A percentile compares a stretch with the other conserved stretches of the same genome.
These are phyloP conservation scores for Cercospora berteroae DNA, from an alignment of 2,329 filamentous ascomycete species.

Conservation along the genomic window DNA sequence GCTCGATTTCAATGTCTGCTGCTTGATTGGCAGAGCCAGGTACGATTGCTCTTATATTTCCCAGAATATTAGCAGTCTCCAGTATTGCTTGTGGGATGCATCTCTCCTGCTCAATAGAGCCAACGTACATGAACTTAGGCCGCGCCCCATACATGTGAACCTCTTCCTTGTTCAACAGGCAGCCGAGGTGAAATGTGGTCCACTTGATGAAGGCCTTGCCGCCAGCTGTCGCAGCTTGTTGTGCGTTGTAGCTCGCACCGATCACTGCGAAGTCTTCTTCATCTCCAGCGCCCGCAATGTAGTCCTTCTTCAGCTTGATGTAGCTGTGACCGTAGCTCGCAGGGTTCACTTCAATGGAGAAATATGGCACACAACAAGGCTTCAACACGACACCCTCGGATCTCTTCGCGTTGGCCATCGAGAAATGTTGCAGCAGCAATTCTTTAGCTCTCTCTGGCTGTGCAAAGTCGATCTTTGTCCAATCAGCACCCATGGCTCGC, in stretches of 20 bases:
- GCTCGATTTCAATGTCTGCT: constrained; percentile 27
- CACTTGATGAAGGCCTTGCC: constrained; percentile 54
- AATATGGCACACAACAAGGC: constrained; percentile 71
- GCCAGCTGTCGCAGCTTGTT: constrained; percentile 57
- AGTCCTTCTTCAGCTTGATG: constrained; percentile 88
- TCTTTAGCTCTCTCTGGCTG: constrained; percentile 47
- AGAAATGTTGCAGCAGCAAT: constrained; percentile 63
- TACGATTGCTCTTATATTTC: constrained; percentile 39
- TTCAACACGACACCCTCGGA: constrained; percentile 83
- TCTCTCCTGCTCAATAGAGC: constrained; percentile 47
- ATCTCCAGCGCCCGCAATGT: constrained; percentile 67
- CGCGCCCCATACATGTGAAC: constrained; percentile 52
- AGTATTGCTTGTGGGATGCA: constrained; percentile 49
- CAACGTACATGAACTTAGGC: constrained; percentile 66
- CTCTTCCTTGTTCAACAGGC: constrained; percentile 65
- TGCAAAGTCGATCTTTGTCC: constrained; percentile 66
- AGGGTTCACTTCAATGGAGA: constrained; percentile 42
- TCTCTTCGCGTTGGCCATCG: constrained; percentile 61
- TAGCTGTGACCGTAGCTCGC: constrained; percentile 35
- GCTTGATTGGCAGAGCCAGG: constrained; percentile 27
- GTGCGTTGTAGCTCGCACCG: constrained; percentile 68
- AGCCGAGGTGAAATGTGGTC: constrained; percentile 80
- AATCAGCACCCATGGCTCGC: constrained; percentile 64
- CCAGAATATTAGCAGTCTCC: constrained; percentile 44
- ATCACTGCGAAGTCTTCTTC: constrained; percentile 79